Evolutionary conservation across 2,329 filamentous ascomycete genomes (phyloP).

Genomic region (Alternaria dauci): DNA sequence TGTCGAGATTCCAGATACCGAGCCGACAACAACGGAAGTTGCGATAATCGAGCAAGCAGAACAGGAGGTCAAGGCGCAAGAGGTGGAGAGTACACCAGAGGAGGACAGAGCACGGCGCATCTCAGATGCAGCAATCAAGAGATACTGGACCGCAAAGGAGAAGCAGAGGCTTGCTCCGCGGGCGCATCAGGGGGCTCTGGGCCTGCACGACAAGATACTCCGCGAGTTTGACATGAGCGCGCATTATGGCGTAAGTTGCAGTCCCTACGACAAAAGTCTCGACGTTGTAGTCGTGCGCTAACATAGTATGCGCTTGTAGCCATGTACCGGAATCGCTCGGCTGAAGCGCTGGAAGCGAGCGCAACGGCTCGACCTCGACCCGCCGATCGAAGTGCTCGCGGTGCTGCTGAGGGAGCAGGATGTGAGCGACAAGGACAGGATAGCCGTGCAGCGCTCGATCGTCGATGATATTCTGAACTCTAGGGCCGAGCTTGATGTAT

Average conservation of each 20-base stretch:
- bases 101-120: constrained; percentile 70
- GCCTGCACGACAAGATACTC: constrained; percentile 81
- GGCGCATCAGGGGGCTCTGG: constrained; percentile 80
- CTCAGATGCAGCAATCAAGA: constrained; percentile 72
- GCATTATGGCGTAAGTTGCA: constrained; percentile 80
- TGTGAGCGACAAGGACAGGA: constrained; percentile 56
- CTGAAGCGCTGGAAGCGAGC: constrained; percentile 89
- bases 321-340: constrained; percentile 84
- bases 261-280: constrained; percentile 33
- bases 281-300: constrained; percentile 13
- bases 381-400: constrained; percentile 88
- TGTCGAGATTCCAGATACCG: constrained; percentile 30
- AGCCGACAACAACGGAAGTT: constrained; percentile 51
- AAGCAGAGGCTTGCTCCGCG: constrained; percentile 70
- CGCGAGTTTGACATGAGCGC: constrained; percentile 91
- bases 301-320: constrained; percentile 61
- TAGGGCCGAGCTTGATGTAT: constrained; percentile 52
- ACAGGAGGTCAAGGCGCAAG: constrained; percentile 42
- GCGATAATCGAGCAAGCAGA: constrained; percentile 52
- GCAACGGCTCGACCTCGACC: constrained; percentile 79
- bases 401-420: constrained; percentile 77
- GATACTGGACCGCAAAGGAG: constrained; percentile 82
- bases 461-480: constrained; percentile 72
- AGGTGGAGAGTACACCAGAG: constrained; percentile 43
- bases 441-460: constrained; percentile 71